Evolutionary conservation across 495 filamentous ascomycete species (phyloP).

Genomic region (Annulohypoxylon stygium): DNA sequence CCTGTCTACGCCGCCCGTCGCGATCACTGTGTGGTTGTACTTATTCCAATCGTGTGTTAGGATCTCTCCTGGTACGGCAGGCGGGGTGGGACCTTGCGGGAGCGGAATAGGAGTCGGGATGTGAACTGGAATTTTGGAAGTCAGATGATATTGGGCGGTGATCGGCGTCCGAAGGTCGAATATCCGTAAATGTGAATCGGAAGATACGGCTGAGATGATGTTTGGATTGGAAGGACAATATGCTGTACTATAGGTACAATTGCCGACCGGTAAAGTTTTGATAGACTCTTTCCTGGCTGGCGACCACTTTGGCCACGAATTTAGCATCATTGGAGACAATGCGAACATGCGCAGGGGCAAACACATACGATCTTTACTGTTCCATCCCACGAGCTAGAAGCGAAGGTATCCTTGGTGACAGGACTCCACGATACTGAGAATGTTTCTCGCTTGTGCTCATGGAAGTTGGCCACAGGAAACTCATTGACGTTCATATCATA

Average conservation of each 20-base stretch:
- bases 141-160: slow-evolving; percentile 84
- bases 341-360: not conserved
- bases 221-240: slow-evolving; percentile 85
- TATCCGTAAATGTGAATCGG: slow-evolving; percentile 86
- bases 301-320: slow-evolving; percentile 69
- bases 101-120: slow-evolving; percentile 59
- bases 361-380: slow-evolving; percentile 82
- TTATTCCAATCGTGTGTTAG: slow-evolving; percentile 99
- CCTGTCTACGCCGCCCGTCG: slow-evolving; percentile 90
- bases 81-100: slow-evolving; percentile 53
- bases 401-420: slow-evolving; percentile 88
- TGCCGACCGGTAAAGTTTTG: slow-evolving; percentile 85
- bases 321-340: slow-evolving; percentile 26
- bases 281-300: slow-evolving; percentile 78
- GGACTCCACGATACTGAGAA: slow-evolving; percentile 95
- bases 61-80: slow-evolving; percentile 70
- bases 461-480: slow-evolving; percentile 88
- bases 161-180: slow-evolving; percentile 91
- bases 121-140: slow-evolving; percentile 81
- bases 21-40: slow-evolving; percentile 84
- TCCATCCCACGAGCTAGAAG: slow-evolving; percentile 93
- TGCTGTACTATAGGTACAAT: slow-evolving; percentile 88
- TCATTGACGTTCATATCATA: slow-evolving; percentile 83
- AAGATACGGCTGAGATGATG: slow-evolving; percentile 83
- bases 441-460: slow-evolving; percentile 91